phyloP scores from a whole-genome alignment of 140 eudicot species.

The Stevia rebaudiana region DNA sequence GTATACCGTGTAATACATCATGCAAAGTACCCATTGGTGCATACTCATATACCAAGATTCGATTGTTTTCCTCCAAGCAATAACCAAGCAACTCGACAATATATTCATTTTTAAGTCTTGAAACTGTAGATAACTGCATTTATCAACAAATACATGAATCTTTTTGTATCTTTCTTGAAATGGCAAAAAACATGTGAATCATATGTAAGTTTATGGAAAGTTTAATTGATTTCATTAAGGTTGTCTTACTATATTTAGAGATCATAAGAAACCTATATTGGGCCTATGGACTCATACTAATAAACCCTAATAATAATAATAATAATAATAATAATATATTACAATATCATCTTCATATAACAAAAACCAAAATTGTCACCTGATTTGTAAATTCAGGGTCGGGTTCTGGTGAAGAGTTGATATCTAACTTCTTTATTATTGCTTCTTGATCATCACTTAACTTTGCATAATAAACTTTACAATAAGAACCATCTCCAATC shows the following conservation, averaged over 20 bases:
- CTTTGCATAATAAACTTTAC: conserved; percentile 43
- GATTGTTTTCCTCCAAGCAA: conserved; percentile 36
- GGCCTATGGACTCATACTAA: too few relatives aligned
- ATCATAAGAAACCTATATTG: too few relatives aligned
- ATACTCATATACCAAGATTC: conserved; percentile 36
- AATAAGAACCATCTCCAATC: conserved; percentile 54
- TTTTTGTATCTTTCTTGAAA: not conserved
- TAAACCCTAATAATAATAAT: too few relatives aligned
- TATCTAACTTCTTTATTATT: conserved; percentile 42
- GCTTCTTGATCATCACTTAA: conserved; percentile 30
- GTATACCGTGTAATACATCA: conserved; percentile 40
- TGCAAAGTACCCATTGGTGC: conserved; percentile 45
- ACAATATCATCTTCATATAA: conserved; percentile 3
- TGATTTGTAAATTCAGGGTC: conserved; percentile 39
- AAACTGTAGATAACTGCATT: conserved; percentile 36
- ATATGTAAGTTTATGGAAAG: too few relatives aligned
- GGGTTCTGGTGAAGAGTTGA: conserved; percentile 39
- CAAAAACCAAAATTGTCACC: conserved; percentile 27
- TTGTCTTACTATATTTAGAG: too few relatives aligned
- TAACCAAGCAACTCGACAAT: conserved; percentile 36
- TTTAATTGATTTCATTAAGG: too few relatives aligned
- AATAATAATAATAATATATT: too few relatives aligned
- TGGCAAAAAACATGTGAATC: not conserved
- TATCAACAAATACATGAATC: not conserved
- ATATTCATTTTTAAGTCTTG: conserved; percentile 36